Base-by-base conservation (phyloP, 139 green algal species). In the Trebouxia sp. region DNA sequence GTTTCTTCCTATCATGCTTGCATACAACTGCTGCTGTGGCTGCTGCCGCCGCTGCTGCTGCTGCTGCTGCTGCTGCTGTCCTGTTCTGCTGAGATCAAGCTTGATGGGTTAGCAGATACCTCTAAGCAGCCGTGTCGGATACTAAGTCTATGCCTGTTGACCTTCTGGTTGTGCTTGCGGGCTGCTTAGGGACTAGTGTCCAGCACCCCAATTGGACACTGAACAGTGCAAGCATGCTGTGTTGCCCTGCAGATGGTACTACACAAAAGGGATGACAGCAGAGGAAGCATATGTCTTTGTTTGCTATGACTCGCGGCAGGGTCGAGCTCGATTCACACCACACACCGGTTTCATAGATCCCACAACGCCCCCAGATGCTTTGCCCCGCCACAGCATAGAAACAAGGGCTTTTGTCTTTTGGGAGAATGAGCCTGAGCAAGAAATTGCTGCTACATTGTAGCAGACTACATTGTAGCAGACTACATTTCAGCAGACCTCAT, bases 271-370 rank as follows among this genome's bases (percentile, higher is more conserved):
- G 4, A 78, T 78, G 14, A 37, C 30, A 8, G 58, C 38, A 5
- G 70, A 78, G 37, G 70, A 78, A 30, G 70, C 70, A 26, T 78
- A 78, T 11, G 70, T 78, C 1, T 78, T 80, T 50, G 50, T 53
- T 6, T 80, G 75, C 75, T 80, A 70, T 32, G 50, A 80, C n/a
- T 22, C 51, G 11, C 35, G 38, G n/a, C 12, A 11, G 12, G 43
- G 43, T 7, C 12, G 75, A 6, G 50, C 50, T 38, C 75, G 75
- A 28, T 80, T 80, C 75, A 80, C 75, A 14, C 75, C 75, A 37
- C 75, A 80, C 50, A 80, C 50, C 1, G 75, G 50, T 3, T 79
- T 79, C 26, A 50, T 32, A 8, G 72, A 79, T 28, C 45, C 43
- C 14, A n/a, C 26, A 3, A 80, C 75, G 32, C 75, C 50, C 17